Evolutionary conservation across 2,329 filamentous ascomycete genomes (phyloP), one percentile per base, ranked within the genome.

Genomic region (Sphaerulina populicola): DNA sequence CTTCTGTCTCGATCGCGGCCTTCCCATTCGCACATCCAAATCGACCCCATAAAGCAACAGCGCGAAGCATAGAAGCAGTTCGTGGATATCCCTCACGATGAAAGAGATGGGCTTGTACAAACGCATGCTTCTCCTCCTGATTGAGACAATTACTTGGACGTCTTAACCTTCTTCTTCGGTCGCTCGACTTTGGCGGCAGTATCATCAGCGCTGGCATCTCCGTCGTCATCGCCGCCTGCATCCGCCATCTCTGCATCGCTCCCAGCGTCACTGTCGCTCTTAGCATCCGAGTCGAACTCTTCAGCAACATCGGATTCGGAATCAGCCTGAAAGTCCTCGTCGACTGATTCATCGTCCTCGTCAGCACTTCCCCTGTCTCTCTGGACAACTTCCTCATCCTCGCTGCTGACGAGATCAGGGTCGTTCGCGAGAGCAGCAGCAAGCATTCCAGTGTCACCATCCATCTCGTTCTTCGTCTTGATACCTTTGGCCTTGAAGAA

Each of bases 391-490:
- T 94, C 89, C 53, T 94, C 89, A 52, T 75, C 73, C 60, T 94
- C 90, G 23, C 86, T 91, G 57, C 82, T 85, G 62, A 82, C 85
- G 71, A 94, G 85, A 64, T 82, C 88, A 58, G 93, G 85, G 61
- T 94, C 84, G 42, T 57, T 59, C 54, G 88, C 80, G 55, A 96
- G 79, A 18, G 88, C 89, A 9, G 87, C 86, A 30, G 87, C 86
- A 53, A 96, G 79, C 52, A 83, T 73, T 1, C 76, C 73, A 40
- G 75, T 75, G 30, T 98, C 93, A 67, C 96, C 93, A 56, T 94
- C 85, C 74, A 98, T 96, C 72, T 98, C 93, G 69, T 98, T 98
- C 82, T 96, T 97, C 51, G 94, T 90, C 49, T 91, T 87, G 64
- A 98, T 79, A 55, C 85, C 86, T 77, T 97, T 97, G 61, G 88